These are phyloP conservation scores for Capsella rubella DNA, from an alignment of 441 rosid genomes.

Conservation along the genomic window DNA sequence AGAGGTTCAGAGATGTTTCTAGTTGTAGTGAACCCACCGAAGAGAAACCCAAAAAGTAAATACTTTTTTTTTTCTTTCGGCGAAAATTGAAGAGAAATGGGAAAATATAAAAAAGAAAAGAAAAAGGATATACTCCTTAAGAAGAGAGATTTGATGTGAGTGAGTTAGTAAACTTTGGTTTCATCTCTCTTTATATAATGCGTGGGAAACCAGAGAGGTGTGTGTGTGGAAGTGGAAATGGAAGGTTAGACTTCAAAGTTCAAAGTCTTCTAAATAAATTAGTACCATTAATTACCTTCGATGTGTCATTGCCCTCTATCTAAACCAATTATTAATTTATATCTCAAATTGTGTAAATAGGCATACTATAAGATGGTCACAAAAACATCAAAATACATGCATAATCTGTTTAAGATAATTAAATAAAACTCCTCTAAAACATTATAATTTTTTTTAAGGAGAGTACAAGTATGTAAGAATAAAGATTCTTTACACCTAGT, in stretches of 20 bases:
- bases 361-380: background rate
- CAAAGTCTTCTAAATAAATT: slow-evolving; percentile 19
- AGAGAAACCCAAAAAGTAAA: slow-evolving; percentile 21
- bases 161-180: slow-evolving; percentile 26
- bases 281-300: background rate
- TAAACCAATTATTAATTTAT: background rate
- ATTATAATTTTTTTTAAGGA: too few relatives aligned
- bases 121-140: background rate
- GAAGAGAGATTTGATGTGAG: background rate
- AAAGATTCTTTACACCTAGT: background rate
- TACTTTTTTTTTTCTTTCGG: slow-evolving; percentile 39
- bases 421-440: background rate
- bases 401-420: background rate
- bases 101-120: background rate
- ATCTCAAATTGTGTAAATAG: background rate
- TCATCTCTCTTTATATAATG: slow-evolving; percentile 27
- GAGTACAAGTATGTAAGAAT: too few relatives aligned
- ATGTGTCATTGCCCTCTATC: background rate
- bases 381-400: background rate
- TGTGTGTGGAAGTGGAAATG: slow-evolving; percentile 23
- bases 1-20: slow-evolving; percentile 33
- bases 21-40: slow-evolving; percentile 35
- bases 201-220: slow-evolving; percentile 48
- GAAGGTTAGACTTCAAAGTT: slow-evolving; percentile 39
- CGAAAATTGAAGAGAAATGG: slow-evolving; percentile 29